Base-by-base conservation (phyloP, 208 protist species). In the Crithidia acanthocephali region DNA sequence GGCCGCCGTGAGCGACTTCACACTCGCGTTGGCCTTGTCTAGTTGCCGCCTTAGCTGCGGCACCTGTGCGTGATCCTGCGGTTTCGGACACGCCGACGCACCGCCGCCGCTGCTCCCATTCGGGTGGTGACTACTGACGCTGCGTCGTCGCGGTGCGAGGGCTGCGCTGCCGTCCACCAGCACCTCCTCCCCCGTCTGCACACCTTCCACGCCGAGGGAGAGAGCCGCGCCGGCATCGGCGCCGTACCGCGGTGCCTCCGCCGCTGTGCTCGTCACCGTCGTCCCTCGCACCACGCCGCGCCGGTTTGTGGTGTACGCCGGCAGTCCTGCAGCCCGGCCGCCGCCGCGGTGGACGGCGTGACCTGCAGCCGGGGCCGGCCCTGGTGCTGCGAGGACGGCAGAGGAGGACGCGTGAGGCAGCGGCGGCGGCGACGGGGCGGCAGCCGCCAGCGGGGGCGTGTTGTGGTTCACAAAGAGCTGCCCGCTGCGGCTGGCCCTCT, bases 101-200 rank as follows among this genome's bases (percentile, higher is more conserved):
- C 20, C 45, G 47, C 15, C 48, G 42, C 28, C 65, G 58, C 37
- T 11, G 3, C 2, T 28, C 2, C 16, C 5, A 18, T 28, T 53
- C 2, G 5, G 2, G 7, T 30, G 18, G 23, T 53, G 18, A 8
- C 28, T 20, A 10, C n/a, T 53, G 37, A 47, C 44, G 73, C 64
- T 83, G 63, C 52, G 62, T 1, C 33, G 64, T 0, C 76, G 83
- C 7, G 22, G 48, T 2, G 48, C 48, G 22, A 28, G 22, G 13
- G 32, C 72, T 20, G 35, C 44, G 10, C 51, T 52, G 18, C 37
- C 58, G 22, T 77, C 61, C 32, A 88, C 65, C 0, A 80, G 22
- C 15, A 85, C 80, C 63, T 85, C 83, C 67, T 92, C 84, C 10
- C 91, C 91, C 0, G 85, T 94, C 32, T 86, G 87, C n/a, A 79